Evolutionary conservation across 768 basidiomycete species (phyloP), one percentile per base, ranked within the genome.

Genomic region (Coprinellus micaceus): DNA sequence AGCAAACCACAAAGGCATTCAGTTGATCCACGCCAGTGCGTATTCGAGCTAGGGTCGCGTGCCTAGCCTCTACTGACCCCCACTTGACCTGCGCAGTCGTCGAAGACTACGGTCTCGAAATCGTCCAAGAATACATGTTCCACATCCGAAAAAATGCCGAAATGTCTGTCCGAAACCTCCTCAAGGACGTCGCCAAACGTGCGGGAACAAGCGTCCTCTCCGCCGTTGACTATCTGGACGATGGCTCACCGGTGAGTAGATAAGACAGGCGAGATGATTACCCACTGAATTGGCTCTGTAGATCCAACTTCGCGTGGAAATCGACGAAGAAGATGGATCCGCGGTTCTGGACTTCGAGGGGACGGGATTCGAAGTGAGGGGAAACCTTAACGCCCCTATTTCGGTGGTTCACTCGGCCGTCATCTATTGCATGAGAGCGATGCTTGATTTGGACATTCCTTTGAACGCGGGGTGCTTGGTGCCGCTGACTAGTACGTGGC

Each of bases 391-490:
- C 69, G 67, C 90, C 12, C 93, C 93, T 0, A 85, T 91, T 51
- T 88, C 88, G 3, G 92, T 94, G 39, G 90, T 89, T 4, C 90
- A 92, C 64, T 89, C 89, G 2, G 90, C 91, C 3, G 85, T 93
- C 37, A 92, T 93, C 58, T 94, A 94, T 68, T 93, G 89, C 73
- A 87, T 93, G 83, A 82, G 91, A 26, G 75, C 89, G 17, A 93
- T 93, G 91, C 75, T 94, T 29, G 84, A 91, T 67, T 68, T 82
- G 29, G 89, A 94, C 63, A 96, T 97, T 43, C 95, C 95, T 11
- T 79, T 98, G 25, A 98, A 98, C 67, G 91, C 93, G 22, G 95
- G 95, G 1, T 97, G 94, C 66, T 79, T 98, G 9, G 89, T 93
- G 7, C 94, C 94, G 0, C 74, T 94, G 36, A 82, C 87, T 22